Conservation (phyloP, 345 rosid species). For the Luvunga scandens region DNA sequence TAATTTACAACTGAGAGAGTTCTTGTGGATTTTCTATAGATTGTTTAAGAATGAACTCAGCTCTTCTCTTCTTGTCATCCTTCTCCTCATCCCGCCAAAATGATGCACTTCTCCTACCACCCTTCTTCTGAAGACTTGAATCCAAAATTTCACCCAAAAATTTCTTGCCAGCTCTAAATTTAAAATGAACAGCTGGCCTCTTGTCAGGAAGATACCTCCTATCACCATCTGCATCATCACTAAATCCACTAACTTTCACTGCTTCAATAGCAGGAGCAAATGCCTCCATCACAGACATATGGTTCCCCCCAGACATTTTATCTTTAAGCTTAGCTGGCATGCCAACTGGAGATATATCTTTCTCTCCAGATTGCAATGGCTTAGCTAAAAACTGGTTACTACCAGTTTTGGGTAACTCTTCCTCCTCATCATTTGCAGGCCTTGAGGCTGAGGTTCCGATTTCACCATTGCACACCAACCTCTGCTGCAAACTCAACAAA, state of each 20-base stretch:
- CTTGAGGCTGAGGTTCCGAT: slow-evolving; percentile 43
- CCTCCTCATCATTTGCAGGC: slow-evolving; percentile 26
- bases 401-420: slow-evolving; percentile 23
- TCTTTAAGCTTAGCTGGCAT: slow-evolving; percentile 40
- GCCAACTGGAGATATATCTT: slow-evolving; percentile 36
- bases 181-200: slow-evolving; percentile 52
- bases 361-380: slow-evolving; percentile 52
- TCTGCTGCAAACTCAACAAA: slow-evolving; percentile 83
- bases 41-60: slow-evolving; percentile 79
- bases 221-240: slow-evolving; percentile 39
- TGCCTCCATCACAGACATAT: slow-evolving; percentile 59
- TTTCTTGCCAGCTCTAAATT: slow-evolving; percentile 65
- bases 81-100: slow-evolving; percentile 76
- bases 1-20: slow-evolving; percentile 72
- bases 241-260: slow-evolving; percentile 41
- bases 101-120: slow-evolving; percentile 37
- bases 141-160: slow-evolving; percentile 60
- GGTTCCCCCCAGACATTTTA: slow-evolving; percentile 23
- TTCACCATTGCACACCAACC: slow-evolving; percentile 50
- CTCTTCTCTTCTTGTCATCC: slow-evolving; percentile 96
- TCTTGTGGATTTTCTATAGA: slow-evolving; percentile 87
- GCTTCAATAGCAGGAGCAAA: slow-evolving; percentile 88
- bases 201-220: slow-evolving; percentile 50
- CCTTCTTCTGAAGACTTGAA: slow-evolving; percentile 51
- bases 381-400: slow-evolving; percentile 30